Evolutionary conservation across 768 basidiomycete species (phyloP).

Genomic region (Zangia roseola): DNA sequence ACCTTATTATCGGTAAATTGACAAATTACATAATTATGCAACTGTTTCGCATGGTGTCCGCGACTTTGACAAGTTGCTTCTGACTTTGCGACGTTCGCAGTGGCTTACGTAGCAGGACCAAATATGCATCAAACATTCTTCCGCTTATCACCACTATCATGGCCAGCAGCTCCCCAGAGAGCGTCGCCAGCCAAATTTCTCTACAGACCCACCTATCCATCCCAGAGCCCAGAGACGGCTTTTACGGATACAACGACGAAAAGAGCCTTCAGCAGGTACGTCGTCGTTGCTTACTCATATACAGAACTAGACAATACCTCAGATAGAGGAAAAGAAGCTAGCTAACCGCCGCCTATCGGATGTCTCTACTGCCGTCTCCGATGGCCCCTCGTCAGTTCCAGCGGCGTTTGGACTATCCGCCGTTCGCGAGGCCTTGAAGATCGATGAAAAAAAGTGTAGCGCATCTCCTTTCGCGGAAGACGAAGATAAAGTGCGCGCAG

Average conservation of each 20-base stretch:
- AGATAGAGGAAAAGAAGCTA: slow-evolving; percentile 77
- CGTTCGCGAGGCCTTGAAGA: slow-evolving; percentile 30
- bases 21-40: slow-evolving; percentile 6
- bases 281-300: slow-evolving; percentile 12
- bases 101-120: slow-evolving; percentile 7
- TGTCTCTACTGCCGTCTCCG: slow-evolving; percentile 27
- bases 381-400: slow-evolving; percentile 32
- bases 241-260: slow-evolving; percentile 80
- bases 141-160: slow-evolving; percentile 16
- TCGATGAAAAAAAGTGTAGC: slow-evolving; percentile 12
- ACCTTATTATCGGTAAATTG: slow-evolving; percentile 20
- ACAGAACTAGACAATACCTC: slow-evolving; percentile 1
- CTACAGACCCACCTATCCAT: slow-evolving; percentile 30
- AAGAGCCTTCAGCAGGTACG: slow-evolving; percentile 71
- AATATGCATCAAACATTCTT: slow-evolving; percentile 11
- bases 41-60: no score
- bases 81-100: no score
- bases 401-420: slow-evolving; percentile 41
- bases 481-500: slow-evolving; percentile 36
- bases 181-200: neutral
- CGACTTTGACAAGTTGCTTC: no score
- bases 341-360: slow-evolving; percentile 67
- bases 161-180: slow-evolving; percentile 5
- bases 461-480: slow-evolving; percentile 30
- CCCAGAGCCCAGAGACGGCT: slow-evolving; percentile 63